phyloP scores from a whole-genome alignment of 192 early-diverging fungal species.

The Coemansia umbellata region DNA sequence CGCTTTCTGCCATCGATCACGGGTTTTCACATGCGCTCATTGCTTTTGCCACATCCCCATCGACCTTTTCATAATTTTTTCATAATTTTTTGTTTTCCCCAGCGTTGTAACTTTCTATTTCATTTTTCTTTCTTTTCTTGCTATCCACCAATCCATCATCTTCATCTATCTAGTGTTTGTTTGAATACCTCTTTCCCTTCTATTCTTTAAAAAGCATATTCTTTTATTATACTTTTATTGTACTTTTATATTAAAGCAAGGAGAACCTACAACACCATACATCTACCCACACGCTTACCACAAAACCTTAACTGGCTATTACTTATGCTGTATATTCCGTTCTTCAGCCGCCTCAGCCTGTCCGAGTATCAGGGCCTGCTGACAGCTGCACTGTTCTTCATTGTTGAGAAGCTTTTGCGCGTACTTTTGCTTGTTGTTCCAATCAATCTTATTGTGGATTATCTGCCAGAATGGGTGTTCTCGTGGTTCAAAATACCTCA shows the following conservation, averaged over 20 bases:
- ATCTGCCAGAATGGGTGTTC: slow-evolving; percentile 37
- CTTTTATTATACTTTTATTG: too few species aligned
- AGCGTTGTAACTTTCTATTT: not conserved
- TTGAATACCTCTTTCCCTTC: too few species aligned
- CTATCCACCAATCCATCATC: not conserved
- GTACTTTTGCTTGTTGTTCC: slow-evolving; percentile 65
- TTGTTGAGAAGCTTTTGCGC: slow-evolving; percentile 68
- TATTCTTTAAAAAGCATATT: too few species aligned
- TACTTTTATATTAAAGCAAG: not conserved
- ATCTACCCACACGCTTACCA: not conserved
- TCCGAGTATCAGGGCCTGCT: slow-evolving; percentile 61
- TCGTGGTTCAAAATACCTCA: slow-evolving; percentile 30
- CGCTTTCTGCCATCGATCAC: not conserved
- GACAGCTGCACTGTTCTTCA: slow-evolving; percentile 60
- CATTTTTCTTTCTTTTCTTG: slow-evolving; percentile 4
- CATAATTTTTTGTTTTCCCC: too few species aligned
- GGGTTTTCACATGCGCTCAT: not conserved
- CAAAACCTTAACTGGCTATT: too few species aligned
- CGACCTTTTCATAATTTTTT: too few species aligned
- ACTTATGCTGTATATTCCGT: slow-evolving; percentile 57
- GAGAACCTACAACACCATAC: not conserved
- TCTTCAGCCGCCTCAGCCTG: slow-evolving; percentile 58
- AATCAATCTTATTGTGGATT: slow-evolving; percentile 50
- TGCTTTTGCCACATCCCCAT: not conserved
- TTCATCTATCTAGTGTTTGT: not conserved